Base-by-base conservation (phyloP, 805 yeast genomes). In the Pichia cephalocereana region DNA sequence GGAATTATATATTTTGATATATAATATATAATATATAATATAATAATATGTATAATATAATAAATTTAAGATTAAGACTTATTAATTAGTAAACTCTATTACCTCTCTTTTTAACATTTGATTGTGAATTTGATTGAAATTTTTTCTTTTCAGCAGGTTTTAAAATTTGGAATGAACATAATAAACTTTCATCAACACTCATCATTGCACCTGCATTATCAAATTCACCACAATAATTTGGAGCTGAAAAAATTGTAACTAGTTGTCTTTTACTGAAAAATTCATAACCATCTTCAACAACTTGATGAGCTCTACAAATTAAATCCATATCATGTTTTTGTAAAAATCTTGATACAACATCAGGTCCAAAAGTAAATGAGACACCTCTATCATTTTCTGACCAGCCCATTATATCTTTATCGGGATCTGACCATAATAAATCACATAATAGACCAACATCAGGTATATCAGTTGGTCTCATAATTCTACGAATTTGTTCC, bases 201-300 rank as follows among this genome's bases (percentile, higher is more conserved):
- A 91, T 91, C 98, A 93, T 93, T 40, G 99, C 99, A 63, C 98
- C 99, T 2, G 98, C 97, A 64, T 91, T 91, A 69, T 91, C 99
- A 65, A 91, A 91, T 69, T 93, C 98, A 61, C 99, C 99, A 77
- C 98, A 93, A 68, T 90, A 90, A 70, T 93, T 93, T 59, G 99
- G 99, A 49, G 99, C 99, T 47, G 93, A 82, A 67, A 91, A 91
- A 57, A 91, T 75, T 32, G 99, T 91, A 44, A 91, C 98, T 64
- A 91, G 77, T 70, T 91, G 98, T 64, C 98, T 84, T 68, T 91
- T 91, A 55, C 93, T 80, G 69, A 93, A 91, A 66, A 91, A 91
- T 73, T 91, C 98, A 69, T 93, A 91, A 57, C 99, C 99, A 69
- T 91, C 99, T 72, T 91, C 99, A 52, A 91, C 99, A 54, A 91